Evolutionary conservation across 306 rosid species (phyloP).

Genomic region (Prinsepia uniflora): DNA sequence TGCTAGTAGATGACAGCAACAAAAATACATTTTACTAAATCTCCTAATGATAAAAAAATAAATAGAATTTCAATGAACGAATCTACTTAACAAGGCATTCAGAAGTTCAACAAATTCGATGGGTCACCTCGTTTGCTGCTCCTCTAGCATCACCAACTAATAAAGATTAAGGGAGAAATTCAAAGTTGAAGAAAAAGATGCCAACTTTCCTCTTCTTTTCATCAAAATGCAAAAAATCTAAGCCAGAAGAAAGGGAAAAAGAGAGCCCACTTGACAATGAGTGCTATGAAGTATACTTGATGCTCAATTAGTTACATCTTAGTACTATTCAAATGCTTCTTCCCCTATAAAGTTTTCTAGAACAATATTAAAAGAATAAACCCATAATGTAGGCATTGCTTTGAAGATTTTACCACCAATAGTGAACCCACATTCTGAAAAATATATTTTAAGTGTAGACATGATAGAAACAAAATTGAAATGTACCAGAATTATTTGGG

Average conservation of each 20-base stretch:
- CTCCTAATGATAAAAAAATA: too few relatives aligned
- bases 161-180: background rate
- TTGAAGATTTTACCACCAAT: conserved; percentile 18
- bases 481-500: background rate
- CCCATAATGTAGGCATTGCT: conserved; percentile 27
- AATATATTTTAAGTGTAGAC: background rate
- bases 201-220: background rate
- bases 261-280: background rate
- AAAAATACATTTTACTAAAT: too few relatives aligned
- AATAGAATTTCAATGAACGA: too few relatives aligned
- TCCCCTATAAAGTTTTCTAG: conserved; percentile 4
- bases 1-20: background rate
- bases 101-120: too few relatives aligned
- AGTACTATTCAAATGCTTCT: conserved; percentile 13
- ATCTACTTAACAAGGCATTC: too few relatives aligned
- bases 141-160: too few relatives aligned
- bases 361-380: background rate
- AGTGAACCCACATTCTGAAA: background rate
- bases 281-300: background rate
- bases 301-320: conserved; percentile 5
- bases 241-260: background rate
- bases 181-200: too few relatives aligned
- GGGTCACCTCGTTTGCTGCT: too few relatives aligned
- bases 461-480: background rate
- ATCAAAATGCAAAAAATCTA: too few relatives aligned